Conservation (phyloP, 2,329 filamentous ascomycete genomes). For the Ophiostoma quercus region DNA sequence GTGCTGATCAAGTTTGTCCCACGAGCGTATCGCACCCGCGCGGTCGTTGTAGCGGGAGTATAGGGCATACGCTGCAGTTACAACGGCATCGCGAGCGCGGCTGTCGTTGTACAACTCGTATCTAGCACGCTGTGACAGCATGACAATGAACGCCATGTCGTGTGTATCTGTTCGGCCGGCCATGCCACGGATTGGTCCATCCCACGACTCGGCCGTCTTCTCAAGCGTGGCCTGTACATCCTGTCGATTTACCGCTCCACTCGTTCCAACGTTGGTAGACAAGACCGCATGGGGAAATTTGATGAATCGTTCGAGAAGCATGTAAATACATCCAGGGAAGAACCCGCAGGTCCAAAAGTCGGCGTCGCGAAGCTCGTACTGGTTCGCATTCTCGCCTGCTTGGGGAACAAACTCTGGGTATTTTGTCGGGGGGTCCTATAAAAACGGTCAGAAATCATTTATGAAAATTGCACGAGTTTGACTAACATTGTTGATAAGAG, state of each 20-base stretch:
- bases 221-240: slow-evolving; percentile 30
- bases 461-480: not conserved
- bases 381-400: slow-evolving; percentile 24
- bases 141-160: slow-evolving; percentile 51
- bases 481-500: slow-evolving; percentile 19
- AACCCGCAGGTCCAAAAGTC: slow-evolving; percentile 39
- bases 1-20: slow-evolving; percentile 39
- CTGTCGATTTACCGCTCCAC: slow-evolving; percentile 19
- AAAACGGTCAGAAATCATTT: not conserved
- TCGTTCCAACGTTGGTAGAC: slow-evolving; percentile 21
- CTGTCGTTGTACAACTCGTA: slow-evolving; percentile 39
- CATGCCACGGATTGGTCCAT: slow-evolving; percentile 36
- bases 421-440: slow-evolving; percentile 24
- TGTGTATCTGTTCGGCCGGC: slow-evolving; percentile 46
- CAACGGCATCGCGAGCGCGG: slow-evolving; percentile 38
- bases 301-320: slow-evolving; percentile 34
- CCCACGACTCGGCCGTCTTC: slow-evolving; percentile 33
- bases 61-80: slow-evolving; percentile 42
- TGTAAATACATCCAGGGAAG: slow-evolving; percentile 38
- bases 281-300: slow-evolving; percentile 31
- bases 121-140: slow-evolving; percentile 44
- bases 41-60: slow-evolving; percentile 39
- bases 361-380: slow-evolving; percentile 27
- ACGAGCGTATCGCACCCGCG: slow-evolving; percentile 46
- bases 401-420: slow-evolving; percentile 31